Conservation (phyloP, 768 basidiomycete species). For the Hysterangium stoloniferum region DNA sequence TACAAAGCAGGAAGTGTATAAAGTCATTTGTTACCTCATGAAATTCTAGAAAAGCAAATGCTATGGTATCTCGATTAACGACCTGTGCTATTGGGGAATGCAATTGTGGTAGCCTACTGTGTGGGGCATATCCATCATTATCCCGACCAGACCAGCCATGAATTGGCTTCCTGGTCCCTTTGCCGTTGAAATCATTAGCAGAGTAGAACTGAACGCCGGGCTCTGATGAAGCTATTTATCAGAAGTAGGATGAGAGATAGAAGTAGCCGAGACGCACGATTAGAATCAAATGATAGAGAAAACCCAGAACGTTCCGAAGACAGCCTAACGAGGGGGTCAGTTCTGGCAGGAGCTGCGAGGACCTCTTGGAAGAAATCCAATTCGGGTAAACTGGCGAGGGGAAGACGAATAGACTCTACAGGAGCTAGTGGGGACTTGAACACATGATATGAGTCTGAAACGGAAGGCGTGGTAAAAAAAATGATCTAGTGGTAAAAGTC, state of each 20-base stretch:
- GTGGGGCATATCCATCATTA: constrained; percentile 52
- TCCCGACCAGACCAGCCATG: constrained; percentile 64
- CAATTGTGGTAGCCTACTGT: constrained; percentile 31
- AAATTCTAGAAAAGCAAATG: constrained; percentile 62
- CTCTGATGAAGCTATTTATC: constrained; percentile 33
- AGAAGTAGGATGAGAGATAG: not conserved
- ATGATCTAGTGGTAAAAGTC: not conserved
- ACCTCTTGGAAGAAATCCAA: constrained; percentile 42
- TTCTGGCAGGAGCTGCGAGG: constrained; percentile 24
- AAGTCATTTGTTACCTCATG: constrained; percentile 39
- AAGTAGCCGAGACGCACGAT: constrained; percentile 43
- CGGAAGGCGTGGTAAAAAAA: not conserved
- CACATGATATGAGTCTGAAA: constrained; percentile 59
- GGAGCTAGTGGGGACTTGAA: constrained; percentile 31
- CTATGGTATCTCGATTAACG: constrained; percentile 26
- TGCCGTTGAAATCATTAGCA: constrained; percentile 41
- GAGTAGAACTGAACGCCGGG: constrained; percentile 72
- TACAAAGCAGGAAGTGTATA: not conserved
- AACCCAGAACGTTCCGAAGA: constrained; percentile 52
- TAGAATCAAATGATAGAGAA: constrained; percentile 53
- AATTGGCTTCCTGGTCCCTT: constrained; percentile 59
- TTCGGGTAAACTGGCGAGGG: constrained; percentile 32
- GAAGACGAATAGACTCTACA: constrained; percentile 41
- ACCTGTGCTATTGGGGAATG: not conserved
- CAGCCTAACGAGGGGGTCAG: constrained; percentile 44